These are phyloP conservation scores for Dunaliella sp. DNA, from an alignment of 139 green algal species.

Conservation along the genomic window DNA sequence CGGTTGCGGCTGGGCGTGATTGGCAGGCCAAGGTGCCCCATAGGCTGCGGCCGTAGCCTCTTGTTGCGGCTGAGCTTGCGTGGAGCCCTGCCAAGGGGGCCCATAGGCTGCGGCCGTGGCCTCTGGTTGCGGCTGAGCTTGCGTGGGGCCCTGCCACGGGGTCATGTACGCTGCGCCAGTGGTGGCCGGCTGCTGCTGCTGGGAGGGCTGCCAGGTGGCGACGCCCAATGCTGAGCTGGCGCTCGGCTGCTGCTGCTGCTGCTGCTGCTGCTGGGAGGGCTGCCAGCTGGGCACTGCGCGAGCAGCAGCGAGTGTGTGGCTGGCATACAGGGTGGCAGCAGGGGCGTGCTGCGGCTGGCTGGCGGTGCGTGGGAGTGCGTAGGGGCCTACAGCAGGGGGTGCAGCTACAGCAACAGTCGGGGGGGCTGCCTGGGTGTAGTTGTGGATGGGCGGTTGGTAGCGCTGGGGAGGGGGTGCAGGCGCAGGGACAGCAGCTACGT, in stretches of 20 bases:
- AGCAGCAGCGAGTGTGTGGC: background rate
- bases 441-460: background rate
- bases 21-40: background rate
- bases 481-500: background rate
- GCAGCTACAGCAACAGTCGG: background rate
- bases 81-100: background rate
- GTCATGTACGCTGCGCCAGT: background rate
- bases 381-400: background rate
- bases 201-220: too few relatives aligned
- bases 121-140: background rate
- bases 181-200: background rate
- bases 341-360: background rate
- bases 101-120: background rate
- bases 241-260: background rate
- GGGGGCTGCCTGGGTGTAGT: too few relatives aligned
- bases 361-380: too few relatives aligned
- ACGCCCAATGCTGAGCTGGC: background rate
- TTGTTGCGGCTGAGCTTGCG: too few relatives aligned
- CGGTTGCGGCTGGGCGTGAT: too few relatives aligned
- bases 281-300: background rate
- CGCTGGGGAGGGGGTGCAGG: background rate
- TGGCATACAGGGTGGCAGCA: background rate
- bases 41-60: too few relatives aligned
- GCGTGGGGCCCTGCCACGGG: background rate
- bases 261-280: background rate